phyloP scores from a whole-genome alignment of 257 asterid species.

The Ballota nigra region DNA sequence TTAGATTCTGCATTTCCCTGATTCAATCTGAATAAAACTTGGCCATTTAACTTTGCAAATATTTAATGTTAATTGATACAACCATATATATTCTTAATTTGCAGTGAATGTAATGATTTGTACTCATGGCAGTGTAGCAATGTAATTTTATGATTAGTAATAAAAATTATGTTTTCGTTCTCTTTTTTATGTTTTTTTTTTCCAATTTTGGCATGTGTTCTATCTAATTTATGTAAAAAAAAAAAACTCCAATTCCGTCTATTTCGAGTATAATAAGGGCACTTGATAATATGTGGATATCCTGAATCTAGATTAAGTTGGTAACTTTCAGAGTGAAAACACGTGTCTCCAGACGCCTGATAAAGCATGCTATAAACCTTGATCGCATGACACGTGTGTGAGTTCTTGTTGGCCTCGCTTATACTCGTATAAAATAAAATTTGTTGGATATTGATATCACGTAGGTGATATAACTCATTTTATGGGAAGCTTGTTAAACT shows the following conservation, averaged over 20 bases:
- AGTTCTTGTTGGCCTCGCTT: not conserved
- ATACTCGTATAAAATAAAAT: not conserved
- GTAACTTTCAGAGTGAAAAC: not conserved
- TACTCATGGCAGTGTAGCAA: not conserved
- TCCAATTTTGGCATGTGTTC: not conserved
- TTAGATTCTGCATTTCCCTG: not conserved
- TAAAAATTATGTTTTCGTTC: not conserved
- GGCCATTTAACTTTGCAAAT: not conserved
- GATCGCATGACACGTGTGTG: not conserved
- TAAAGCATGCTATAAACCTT: not conserved
- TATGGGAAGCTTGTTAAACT: not conserved
- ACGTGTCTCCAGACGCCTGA: not conserved
- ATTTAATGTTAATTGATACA: not conserved
- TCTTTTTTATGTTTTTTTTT: not conserved
- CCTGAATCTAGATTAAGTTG: not conserved
- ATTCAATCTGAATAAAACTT: not conserved
- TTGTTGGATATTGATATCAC: not conserved
- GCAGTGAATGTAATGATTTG: not conserved
- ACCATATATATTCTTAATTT: not conserved
- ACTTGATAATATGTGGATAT: not conserved
- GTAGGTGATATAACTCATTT: not conserved
- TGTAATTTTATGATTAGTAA: too few relatives aligned
- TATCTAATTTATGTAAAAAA: not conserved
- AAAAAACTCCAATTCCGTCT: too few relatives aligned
- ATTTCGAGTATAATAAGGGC: too few relatives aligned